Evolutionary conservation across 2,329 filamentous ascomycete species (phyloP), one percentile per base, ranked within the genome.

Genomic region (Ramularia endophylla): DNA sequence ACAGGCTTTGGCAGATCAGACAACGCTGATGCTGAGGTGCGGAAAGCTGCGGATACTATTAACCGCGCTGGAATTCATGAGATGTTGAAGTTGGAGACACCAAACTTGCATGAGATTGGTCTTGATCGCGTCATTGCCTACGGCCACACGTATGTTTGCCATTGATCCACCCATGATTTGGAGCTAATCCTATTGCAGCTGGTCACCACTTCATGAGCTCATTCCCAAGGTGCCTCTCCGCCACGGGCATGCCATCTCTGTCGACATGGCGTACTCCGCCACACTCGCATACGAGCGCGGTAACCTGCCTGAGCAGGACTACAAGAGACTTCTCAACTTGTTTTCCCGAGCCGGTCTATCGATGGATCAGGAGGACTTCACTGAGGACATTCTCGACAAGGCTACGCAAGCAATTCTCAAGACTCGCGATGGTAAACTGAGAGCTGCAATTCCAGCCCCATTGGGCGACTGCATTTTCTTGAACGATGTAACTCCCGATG

Each of bases 181-280:
- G 11, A 6, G 22, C 22, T 39, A 27, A 54, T 41, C 30, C 7
- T 7, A 12, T 2, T 18, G 8, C 31, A 78, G 74, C 5, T 85
- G 82, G 81, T 85, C 80, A 3, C 82, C 81, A 15, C 70, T 85
- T 5, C 80, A 85, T 56, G 82, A 86, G 62, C 73, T 87, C 8
- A 71, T 82, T 0, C 81, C 82, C 0, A 74, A 81, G 37, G 78
- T 79, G 0, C 81, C 81, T 1, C 73, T 85, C 31, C 77, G 81
- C 30, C 83, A 86, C 58, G 82, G 82, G 3, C 82, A 86, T 56
- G 82, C 82, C 50, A 85, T 86, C 52, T 82, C 78, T 2, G 83
- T 85, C 47, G 82, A 85, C 59, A 86, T 86, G 82, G 82, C 81
- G 0, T 86, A 81, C 64, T 83, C 80, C 0, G 81, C 81, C 0